phyloP scores from a whole-genome alignment of 768 basidiomycete species.

The Agaricus sinodeliciosus region DNA sequence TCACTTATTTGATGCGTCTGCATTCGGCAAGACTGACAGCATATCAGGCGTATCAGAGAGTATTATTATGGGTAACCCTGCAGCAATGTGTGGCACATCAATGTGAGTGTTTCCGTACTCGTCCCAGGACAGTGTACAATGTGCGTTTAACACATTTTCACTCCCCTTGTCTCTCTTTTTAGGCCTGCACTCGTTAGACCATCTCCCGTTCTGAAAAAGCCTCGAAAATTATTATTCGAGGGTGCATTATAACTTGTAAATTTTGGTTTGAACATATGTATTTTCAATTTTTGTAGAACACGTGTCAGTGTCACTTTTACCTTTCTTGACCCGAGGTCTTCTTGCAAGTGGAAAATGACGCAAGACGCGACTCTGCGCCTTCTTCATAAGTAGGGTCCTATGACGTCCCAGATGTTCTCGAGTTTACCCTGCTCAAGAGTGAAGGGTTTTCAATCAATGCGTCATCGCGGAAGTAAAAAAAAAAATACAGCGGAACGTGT shows the following conservation, averaged over 20 bases:
- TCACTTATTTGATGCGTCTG: slow-evolving; percentile 96
- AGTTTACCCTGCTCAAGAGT: slow-evolving; percentile 7
- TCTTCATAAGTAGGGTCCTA: neutral
- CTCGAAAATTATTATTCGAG: slow-evolving; percentile 45
- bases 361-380: neutral
- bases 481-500: too few relatives aligned
- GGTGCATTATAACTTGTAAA: slow-evolving; percentile 26
- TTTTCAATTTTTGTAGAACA: neutral
- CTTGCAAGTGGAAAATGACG: neutral
- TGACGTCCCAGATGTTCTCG: neutral
- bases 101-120: slow-evolving; percentile 49
- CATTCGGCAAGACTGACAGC: slow-evolving; percentile 90
- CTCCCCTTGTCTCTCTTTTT: neutral
- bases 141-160: slow-evolving; percentile 1
- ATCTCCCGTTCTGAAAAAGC: slow-evolving; percentile 40
- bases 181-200: slow-evolving; percentile 47
- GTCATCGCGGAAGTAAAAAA: neutral
- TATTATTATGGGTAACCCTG: slow-evolving; percentile 98
- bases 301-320: neutral
- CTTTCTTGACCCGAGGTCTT: neutral
- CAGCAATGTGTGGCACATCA: slow-evolving; percentile 90
- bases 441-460: neutral
- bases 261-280: neutral
- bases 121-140: neutral
- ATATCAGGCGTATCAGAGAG: slow-evolving; percentile 98